A percentile compares a stretch with the other conserved stretches of the same genome.
Conservation (phyloP, 2,329 filamentous ascomycete genomes). For the Xylariaceae sp. region DNA sequence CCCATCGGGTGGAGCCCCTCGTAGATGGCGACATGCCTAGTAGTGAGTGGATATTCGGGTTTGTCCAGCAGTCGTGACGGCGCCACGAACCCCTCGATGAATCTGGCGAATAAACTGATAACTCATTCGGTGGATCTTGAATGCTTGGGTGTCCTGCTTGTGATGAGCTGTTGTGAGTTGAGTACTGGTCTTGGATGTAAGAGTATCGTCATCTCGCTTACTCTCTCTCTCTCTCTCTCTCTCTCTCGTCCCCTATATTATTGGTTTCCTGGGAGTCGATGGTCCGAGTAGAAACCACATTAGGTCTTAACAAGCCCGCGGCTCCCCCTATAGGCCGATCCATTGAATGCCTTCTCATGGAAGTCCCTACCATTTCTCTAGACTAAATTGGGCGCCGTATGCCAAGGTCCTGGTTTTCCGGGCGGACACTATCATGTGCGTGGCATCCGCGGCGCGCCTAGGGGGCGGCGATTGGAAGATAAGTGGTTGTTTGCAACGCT, state of each 20-base stretch:
- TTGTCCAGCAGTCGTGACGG: not conserved
- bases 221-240: too few species aligned
- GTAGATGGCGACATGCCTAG: not conserved
- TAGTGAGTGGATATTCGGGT: not conserved
- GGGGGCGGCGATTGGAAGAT: conserved; percentile 27
- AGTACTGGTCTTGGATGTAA: too few species aligned
- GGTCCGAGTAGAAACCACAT: too few species aligned
- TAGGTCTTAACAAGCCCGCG: too few species aligned
- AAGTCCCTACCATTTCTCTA: conserved; percentile 32
- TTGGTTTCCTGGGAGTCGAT: too few species aligned
- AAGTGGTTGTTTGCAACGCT: conserved; percentile 28
- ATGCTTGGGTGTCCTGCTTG: conserved; percentile 1
- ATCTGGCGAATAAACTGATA: not conserved
- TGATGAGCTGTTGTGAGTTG: too few species aligned
- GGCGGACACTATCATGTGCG: conserved; percentile 36
- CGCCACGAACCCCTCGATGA: not conserved
- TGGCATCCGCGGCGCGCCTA: conserved; percentile 23
- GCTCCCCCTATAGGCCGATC: too few species aligned
- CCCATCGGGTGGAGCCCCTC: not conserved
- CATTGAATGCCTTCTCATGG: too few species aligned
- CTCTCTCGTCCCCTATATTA: too few species aligned
- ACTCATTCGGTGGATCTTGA: not conserved
- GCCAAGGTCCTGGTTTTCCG: conserved; percentile 36
- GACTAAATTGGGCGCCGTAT: conserved; percentile 32
- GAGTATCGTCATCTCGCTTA: too few species aligned